Evolutionary conservation across 371 early-diverging fungal species (phyloP).

Genomic region (Sporodiniella umbellata): DNA sequence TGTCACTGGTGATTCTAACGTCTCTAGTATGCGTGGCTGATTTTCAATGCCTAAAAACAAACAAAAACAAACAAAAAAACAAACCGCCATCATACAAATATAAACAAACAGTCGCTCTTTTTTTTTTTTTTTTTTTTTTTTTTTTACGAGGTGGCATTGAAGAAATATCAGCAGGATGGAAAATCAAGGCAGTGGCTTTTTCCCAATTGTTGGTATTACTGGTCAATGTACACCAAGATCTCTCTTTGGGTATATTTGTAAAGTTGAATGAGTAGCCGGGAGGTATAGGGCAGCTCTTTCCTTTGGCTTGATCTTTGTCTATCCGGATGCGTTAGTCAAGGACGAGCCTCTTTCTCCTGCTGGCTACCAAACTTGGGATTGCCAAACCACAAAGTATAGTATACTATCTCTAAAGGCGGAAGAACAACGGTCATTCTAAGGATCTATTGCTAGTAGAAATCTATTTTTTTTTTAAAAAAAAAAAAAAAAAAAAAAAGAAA

Average conservation of each 20-base stretch:
- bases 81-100: too few species aligned
- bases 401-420: slow-evolving; percentile 31
- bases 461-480: too few species aligned
- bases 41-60: slow-evolving; percentile 12
- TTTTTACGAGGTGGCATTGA: slow-evolving; percentile 23
- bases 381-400: slow-evolving; percentile 31
- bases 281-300: slow-evolving; percentile 26
- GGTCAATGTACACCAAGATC: slow-evolving; percentile 32
- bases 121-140: not conserved
- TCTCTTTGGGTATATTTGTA: not conserved
- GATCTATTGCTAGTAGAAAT: not conserved
- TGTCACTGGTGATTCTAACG: slow-evolving; percentile 34
- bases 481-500: not conserved
- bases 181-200: slow-evolving; percentile 24
- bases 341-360: not conserved
- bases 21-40: slow-evolving; percentile 39
- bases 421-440: slow-evolving; percentile 4
- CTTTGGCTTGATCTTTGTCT: not conserved
- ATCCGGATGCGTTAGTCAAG: not conserved
- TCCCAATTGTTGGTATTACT: slow-evolving; percentile 14
- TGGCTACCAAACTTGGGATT: slow-evolving; percentile 12
- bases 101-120: not conserved
- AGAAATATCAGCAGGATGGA: slow-evolving; percentile 32
- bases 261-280: slow-evolving; percentile 16
- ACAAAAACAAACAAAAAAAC: not conserved